Evolutionary conservation across 2,329 filamentous ascomycete species (phyloP).

Genomic region (Penicillium sp.): DNA sequence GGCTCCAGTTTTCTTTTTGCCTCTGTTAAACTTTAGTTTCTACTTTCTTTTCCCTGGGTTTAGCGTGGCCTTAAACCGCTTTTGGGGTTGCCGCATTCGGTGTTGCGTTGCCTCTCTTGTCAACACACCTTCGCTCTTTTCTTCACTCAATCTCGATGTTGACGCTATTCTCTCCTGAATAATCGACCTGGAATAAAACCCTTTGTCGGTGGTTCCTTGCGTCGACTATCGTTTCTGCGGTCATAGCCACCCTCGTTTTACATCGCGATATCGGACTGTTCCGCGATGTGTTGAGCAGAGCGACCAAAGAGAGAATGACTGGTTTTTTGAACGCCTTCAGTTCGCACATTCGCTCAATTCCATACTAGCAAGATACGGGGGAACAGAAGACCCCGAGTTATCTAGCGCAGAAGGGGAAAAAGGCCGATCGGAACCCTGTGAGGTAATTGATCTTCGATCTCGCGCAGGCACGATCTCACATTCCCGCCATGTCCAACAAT

Average conservation of each 20-base stretch:
- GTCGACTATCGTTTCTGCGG: not conserved
- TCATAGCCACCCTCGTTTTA: not conserved
- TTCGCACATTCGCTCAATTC: not conserved
- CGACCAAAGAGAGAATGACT: not conserved
- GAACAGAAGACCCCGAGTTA: not conserved
- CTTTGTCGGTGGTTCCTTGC: not conserved
- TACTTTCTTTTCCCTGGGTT: not conserved
- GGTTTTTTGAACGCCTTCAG: not conserved
- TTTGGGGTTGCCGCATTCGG: slow-evolving; percentile 8
- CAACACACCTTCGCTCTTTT: not conserved
- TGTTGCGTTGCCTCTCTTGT: not conserved
- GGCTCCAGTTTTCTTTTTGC: not conserved
- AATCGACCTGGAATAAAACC: not conserved
- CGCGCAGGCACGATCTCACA: slow-evolving; percentile 16
- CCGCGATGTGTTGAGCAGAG: not conserved
- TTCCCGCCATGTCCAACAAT: slow-evolving; percentile 24
- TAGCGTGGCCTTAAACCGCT: slow-evolving; percentile 5
- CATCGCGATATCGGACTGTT: not conserved
- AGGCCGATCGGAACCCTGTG: not conserved
- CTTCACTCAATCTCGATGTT: not conserved
- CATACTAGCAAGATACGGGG: not conserved
- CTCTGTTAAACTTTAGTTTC: not conserved
- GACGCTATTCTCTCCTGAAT: not conserved
- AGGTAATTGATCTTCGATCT: slow-evolving; percentile 4
- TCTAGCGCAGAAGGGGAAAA: not conserved